These are phyloP conservation scores for Talaromyces sp. DNA, from an alignment of 2,329 filamentous ascomycete genomes.

Conservation along the genomic window DNA sequence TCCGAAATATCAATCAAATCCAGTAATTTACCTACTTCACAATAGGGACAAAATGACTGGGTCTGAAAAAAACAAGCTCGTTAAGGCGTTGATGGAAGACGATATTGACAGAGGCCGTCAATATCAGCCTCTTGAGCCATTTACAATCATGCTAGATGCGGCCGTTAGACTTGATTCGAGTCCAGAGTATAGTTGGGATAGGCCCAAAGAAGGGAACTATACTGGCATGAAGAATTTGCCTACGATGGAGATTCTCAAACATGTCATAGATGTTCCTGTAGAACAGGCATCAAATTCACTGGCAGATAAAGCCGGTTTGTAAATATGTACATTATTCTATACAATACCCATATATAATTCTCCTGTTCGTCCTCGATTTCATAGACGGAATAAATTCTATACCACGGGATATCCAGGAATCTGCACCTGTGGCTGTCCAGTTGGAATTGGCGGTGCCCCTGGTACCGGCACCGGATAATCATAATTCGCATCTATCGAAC, in stretches of 20 bases:
- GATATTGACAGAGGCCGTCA: slow-evolving; percentile 28
- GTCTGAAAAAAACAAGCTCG: slow-evolving; percentile 27
- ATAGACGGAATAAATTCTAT: neutral
- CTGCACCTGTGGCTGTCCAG: neutral
- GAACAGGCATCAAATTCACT: neutral
- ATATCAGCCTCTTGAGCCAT: slow-evolving; percentile 24
- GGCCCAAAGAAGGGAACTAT: neutral
- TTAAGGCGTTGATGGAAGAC: slow-evolving; percentile 26
- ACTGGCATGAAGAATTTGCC: slow-evolving; percentile 20
- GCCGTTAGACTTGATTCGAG: slow-evolving; percentile 31
- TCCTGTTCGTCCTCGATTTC: neutral
- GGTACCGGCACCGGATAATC: slow-evolving; percentile 26
- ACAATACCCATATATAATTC: neutral
- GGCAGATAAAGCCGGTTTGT: slow-evolving; percentile 2
- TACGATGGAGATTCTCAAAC: slow-evolving; percentile 31
- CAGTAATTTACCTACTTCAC: slow-evolving; percentile 25
- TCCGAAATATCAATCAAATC: slow-evolving; percentile 26
- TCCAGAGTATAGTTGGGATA: slow-evolving; percentile 5
- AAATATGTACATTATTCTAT: slow-evolving; percentile 11
- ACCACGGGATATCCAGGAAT: neutral
- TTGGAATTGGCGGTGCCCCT: neutral
- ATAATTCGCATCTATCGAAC: slow-evolving; percentile 39
- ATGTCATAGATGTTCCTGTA: slow-evolving; percentile 34
- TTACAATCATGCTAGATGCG: slow-evolving; percentile 36
- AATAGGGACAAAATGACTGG: slow-evolving; percentile 20